These are phyloP conservation scores for Hypoxylon sp. DNA, from an alignment of 2,329 filamentous ascomycete species.

Conservation along the genomic window DNA sequence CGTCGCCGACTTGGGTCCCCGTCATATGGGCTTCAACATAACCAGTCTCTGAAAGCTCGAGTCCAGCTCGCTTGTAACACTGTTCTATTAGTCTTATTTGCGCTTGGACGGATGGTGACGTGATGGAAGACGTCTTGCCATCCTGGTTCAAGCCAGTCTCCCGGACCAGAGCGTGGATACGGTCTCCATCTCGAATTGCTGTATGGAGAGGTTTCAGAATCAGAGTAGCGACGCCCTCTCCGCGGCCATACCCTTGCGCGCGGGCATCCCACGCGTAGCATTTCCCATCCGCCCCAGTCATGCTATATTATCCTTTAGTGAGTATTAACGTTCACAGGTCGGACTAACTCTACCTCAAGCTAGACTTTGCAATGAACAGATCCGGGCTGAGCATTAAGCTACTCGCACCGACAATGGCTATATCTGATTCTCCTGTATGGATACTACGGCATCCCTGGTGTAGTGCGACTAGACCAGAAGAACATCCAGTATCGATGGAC, in stretches of 20 bases:
- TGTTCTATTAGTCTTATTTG: constrained; percentile 55
- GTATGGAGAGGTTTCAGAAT: not conserved
- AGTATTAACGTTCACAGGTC: not conserved
- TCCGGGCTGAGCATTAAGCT: constrained; percentile 5
- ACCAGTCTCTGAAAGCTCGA: constrained; percentile 38
- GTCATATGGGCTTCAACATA: constrained; percentile 52
- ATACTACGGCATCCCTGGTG: constrained; percentile 40
- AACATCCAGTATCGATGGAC: constrained; percentile 1
- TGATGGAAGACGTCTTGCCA: constrained; percentile 62
- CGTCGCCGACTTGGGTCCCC: constrained; percentile 47
- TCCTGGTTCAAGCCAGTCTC: constrained; percentile 59
- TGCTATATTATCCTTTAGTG: not conserved
- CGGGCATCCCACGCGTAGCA: not conserved
- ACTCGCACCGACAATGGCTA: constrained; percentile 49
- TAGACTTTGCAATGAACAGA: constrained; percentile 3
- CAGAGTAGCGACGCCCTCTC: not conserved
- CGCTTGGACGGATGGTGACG: constrained; percentile 58
- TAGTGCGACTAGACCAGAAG: constrained; percentile 20
- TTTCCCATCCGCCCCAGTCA: not conserved
- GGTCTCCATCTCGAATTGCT: constrained; percentile 46
- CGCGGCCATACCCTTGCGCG: not conserved
- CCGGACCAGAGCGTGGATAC: constrained; percentile 57
- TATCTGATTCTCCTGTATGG: constrained; percentile 18
- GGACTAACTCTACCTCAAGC: not conserved
- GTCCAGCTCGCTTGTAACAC: constrained; percentile 54